Evolutionary conservation across 495 filamentous ascomycete species (phyloP).

Genomic region (Polyplosphaeria fusca): DNA sequence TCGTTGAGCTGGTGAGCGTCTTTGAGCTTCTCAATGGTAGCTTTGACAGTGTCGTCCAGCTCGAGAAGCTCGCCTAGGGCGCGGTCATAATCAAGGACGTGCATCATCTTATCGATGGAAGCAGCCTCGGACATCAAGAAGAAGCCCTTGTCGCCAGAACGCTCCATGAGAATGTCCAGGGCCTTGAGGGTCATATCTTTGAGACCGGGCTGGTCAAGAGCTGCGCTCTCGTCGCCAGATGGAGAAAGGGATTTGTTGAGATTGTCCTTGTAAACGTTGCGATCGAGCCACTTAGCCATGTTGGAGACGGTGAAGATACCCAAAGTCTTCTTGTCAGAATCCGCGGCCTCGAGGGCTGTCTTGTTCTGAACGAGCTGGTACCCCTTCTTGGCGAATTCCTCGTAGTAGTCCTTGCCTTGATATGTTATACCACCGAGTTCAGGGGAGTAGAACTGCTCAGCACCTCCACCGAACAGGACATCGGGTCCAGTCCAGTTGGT

Average conservation of each 20-base stretch:
- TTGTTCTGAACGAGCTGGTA: constrained; percentile 66
- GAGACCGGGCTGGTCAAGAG: constrained; percentile 65
- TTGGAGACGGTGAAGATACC: constrained; percentile 67
- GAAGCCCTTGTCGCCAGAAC: constrained; percentile 63
- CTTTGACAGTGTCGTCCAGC: constrained; percentile 69
- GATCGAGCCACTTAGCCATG: constrained; percentile 68
- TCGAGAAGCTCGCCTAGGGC: constrained; percentile 72
- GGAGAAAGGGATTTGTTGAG: constrained; percentile 60
- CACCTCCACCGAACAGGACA: constrained; percentile 69
- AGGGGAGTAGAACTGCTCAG: constrained; percentile 61
- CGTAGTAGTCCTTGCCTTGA: constrained; percentile 62
- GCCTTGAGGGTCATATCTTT: constrained; percentile 82
- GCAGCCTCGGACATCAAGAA: constrained; percentile 76
- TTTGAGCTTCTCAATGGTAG: constrained; percentile 61
- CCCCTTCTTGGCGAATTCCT: constrained; percentile 60
- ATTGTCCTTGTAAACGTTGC: constrained; percentile 63
- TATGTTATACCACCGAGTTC: constrained; percentile 51
- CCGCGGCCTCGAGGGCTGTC: constrained; percentile 53
- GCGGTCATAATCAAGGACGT: constrained; percentile 70
- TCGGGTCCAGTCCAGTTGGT: constrained; percentile 63
- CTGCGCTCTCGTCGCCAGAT: constrained; percentile 53
- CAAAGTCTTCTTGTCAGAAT: constrained; percentile 56
- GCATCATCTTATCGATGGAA: constrained; percentile 79
- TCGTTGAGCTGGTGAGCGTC: constrained; percentile 56
- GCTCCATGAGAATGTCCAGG: constrained; percentile 63